phyloP scores from a whole-genome alignment of 2,329 filamentous ascomycete genomes.

The Tolypocladium endophyticum region DNA sequence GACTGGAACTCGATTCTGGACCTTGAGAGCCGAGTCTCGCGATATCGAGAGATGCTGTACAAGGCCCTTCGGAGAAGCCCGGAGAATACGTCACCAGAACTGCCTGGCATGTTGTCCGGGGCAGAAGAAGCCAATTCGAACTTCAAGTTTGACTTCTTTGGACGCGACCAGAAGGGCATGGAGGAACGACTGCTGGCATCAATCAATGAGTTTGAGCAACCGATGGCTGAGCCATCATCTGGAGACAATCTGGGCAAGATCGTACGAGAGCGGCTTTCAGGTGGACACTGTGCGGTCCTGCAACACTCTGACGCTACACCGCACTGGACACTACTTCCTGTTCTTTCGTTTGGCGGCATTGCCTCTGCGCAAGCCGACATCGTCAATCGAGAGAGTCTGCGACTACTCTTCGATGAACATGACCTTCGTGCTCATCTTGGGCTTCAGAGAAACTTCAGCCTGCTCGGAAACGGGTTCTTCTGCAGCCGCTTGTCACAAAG shows the following conservation, averaged over 20 bases:
- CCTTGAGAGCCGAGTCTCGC: conserved; percentile 47
- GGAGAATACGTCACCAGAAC: not conserved
- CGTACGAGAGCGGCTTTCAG: conserved; percentile 28
- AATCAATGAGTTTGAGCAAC: conserved; percentile 32
- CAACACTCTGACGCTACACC: conserved; percentile 27
- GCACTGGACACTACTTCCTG: conserved; percentile 50
- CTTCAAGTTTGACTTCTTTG: conserved; percentile 33
- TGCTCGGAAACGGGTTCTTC: conserved; percentile 79
- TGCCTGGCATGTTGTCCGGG: not conserved
- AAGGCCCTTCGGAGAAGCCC: conserved; percentile 10
- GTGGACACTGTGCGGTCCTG: conserved; percentile 9
- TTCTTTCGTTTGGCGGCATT: conserved; percentile 67
- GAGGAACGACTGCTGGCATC: conserved; percentile 38
- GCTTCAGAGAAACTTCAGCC: conserved; percentile 69
- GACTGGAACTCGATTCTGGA: conserved; percentile 58
- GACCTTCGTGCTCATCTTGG: conserved; percentile 60
- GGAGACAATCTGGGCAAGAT: conserved; percentile 29
- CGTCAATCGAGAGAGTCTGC: conserved; percentile 66
- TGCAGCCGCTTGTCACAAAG: conserved; percentile 69
- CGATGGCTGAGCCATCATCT: conserved; percentile 10
- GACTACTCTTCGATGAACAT: conserved; percentile 65
- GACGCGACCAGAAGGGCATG: conserved; percentile 34
- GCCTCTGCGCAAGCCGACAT: conserved; percentile 65
- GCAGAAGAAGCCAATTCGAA: conserved; percentile 4
- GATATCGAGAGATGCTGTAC: conserved; percentile 20